Base-by-base conservation (phyloP, 148 eudicot genomes). In the Fagopyrum esculentum region DNA sequence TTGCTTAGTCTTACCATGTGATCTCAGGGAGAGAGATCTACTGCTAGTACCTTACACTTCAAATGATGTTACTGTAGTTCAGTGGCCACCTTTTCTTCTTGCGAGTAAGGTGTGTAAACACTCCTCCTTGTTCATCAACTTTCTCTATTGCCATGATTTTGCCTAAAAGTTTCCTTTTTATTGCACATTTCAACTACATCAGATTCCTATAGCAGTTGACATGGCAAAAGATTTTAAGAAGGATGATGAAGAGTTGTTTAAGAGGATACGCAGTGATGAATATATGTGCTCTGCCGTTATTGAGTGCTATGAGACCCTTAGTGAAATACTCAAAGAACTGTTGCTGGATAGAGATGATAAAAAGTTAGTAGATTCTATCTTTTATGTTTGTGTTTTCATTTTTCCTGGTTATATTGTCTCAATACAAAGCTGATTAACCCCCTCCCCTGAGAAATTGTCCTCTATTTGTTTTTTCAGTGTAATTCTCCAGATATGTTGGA, bases 81-180 rank as follows among this genome's bases (percentile, higher is more conserved):
- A 92, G 84, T 95, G 99, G 99, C 99, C 99, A 81, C 99, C 99
- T 80, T 95, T 95, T 81, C 89, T 95, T 84, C 93, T 95, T 75
- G 97, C 99, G 78, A 95, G 99, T 80, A 95, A 92, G 99, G 99
- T 95, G 74, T 66, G 79, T 10, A 35, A 74, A 63, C 54, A 60
- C 60, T 43, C 77, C 75, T 48, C 69, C 44, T 72, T 13, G 17
- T 3, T 26, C 56, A 55, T 72, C 6, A 35, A 56, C 51, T 52
- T 56, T 52, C 52, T 68, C 59, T 77, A 69, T 70, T 76, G 29
- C 78, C 63, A 29, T 68, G 47, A 16, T 72, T 77, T 63, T 54
- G 10, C 60, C 8, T 40, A 40, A 6, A 35, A 1, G 40, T 35
- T 35, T 35, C 29, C 43, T 75, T 69, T 15, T 73, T 45, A 54